Conservation (phyloP, 1,139 yeast genomes). For the Nematodospora anomalae region DNA sequence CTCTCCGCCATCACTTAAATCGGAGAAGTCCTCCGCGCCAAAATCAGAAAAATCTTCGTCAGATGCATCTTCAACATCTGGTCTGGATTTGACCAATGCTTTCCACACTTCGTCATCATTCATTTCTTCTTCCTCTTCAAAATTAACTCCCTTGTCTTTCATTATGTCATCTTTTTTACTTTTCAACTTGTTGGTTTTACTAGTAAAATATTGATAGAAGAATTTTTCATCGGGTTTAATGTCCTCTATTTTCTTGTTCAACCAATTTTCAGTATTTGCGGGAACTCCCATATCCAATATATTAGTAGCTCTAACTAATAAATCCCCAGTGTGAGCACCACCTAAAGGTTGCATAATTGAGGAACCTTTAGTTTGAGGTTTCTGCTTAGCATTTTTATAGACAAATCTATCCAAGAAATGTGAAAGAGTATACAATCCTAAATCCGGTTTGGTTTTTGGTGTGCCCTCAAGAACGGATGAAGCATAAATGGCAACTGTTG, state of each 20-base stretch:
- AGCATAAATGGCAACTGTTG: conserved; percentile 85
- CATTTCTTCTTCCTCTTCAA: conserved; percentile 39
- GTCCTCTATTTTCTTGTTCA: conserved; percentile 58
- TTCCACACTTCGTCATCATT: conserved; percentile 87
- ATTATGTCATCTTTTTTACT: conserved; percentile 27
- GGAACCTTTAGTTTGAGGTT: conserved; percentile 68
- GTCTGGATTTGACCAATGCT: conserved; percentile 81
- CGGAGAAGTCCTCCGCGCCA: conserved; percentile 46
- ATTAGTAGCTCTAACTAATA: conserved; percentile 70
- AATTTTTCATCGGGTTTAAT: conserved; percentile 87
- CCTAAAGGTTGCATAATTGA: conserved; percentile 98
- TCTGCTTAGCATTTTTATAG: conserved; percentile 86
- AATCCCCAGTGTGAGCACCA: conserved; percentile 78
- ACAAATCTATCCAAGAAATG: conserved; percentile 96
- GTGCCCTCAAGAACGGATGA: conserved; percentile 53
- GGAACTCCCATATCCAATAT: conserved; percentile 51
- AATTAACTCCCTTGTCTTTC: conserved; percentile 20
- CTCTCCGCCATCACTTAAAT: conserved; percentile 31
- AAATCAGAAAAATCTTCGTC: conserved; percentile 49
- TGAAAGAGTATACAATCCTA: conserved; percentile 80
- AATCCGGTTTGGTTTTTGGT: conserved; percentile 67
- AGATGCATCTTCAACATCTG: conserved; percentile 67
- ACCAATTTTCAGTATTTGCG: conserved; percentile 84
- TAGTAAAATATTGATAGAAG: conserved; percentile 82
- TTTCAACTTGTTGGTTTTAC: conserved; percentile 52